A percentile compares a stretch with the other conserved stretches of the same genome.
Conservation (phyloP, 2,329 filamentous ascomycete species). For the Pleomassaria siparia region DNA sequence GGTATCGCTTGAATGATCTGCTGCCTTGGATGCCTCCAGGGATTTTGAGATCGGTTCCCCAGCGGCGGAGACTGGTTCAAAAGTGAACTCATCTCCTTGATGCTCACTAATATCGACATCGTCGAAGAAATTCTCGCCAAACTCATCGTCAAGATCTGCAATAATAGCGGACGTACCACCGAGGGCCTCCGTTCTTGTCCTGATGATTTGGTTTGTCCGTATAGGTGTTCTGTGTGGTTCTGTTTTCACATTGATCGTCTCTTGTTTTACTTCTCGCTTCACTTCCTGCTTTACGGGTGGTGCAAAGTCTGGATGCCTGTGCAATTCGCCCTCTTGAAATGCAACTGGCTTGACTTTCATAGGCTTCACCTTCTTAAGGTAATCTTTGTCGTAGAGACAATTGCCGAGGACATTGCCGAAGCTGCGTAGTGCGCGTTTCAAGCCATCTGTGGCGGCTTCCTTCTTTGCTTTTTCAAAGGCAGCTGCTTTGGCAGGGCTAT, state of each 20-base stretch:
- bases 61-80: slow-evolving; percentile 25
- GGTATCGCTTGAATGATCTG: slow-evolving; percentile 14
- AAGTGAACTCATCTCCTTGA: slow-evolving; percentile 58
- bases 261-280: too few relatives aligned
- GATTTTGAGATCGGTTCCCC: slow-evolving; percentile 17
- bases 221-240: slow-evolving; percentile 28
- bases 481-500: slow-evolving; percentile 89
- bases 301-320: slow-evolving; percentile 76
- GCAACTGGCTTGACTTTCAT: slow-evolving; percentile 77
- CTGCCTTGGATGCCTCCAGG: slow-evolving; percentile 14
- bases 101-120: slow-evolving; percentile 62
- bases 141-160: slow-evolving; percentile 57
- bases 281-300: slow-evolving; percentile 52
- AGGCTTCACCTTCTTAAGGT: slow-evolving; percentile 84
- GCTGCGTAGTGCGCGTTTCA: slow-evolving; percentile 85
- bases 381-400: slow-evolving; percentile 96
- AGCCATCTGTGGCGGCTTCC: slow-evolving; percentile 89
- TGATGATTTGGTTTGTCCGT: slow-evolving; percentile 24
- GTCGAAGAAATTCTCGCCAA: slow-evolving; percentile 57
- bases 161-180: slow-evolving; percentile 33
- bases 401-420: slow-evolving; percentile 98
- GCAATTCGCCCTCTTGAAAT: slow-evolving; percentile 77
- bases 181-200: slow-evolving; percentile 36
- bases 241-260: slow-evolving; percentile 29
- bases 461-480: slow-evolving; percentile 99